Evolutionary conservation across 805 yeast species (phyloP).

Genomic region (Candida khao-thaluensis): DNA sequence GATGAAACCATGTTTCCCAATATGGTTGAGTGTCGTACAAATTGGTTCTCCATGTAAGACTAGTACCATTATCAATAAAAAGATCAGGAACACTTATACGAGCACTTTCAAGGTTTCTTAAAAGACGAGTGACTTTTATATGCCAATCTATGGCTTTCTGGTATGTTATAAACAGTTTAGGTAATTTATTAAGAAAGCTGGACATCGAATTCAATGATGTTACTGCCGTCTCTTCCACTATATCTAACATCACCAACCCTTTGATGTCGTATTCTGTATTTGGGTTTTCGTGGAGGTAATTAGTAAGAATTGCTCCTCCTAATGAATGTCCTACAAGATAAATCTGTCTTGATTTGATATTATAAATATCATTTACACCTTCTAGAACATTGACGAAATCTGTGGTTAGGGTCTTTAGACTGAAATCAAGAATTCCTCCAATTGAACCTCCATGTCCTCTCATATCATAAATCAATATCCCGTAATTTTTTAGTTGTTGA

Average conservation of each 20-base stretch:
- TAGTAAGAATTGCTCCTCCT: slow-evolving; percentile 83
- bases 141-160: slow-evolving; percentile 82
- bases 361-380: slow-evolving; percentile 26
- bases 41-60: slow-evolving; percentile 61
- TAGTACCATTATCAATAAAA: slow-evolving; percentile 28
- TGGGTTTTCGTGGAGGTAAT: slow-evolving; percentile 33
- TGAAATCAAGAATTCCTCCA: slow-evolving; percentile 24
- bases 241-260: slow-evolving; percentile 82
- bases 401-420: slow-evolving; percentile 49
- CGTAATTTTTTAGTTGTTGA: slow-evolving; percentile 53
- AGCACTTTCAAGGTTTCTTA: slow-evolving; percentile 64
- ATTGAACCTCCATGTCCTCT: slow-evolving; percentile 74
- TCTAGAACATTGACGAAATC: slow-evolving; percentile 58
- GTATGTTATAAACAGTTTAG: slow-evolving; percentile 52
- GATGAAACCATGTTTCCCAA: slow-evolving; percentile 85
- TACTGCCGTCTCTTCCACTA: slow-evolving; percentile 90
- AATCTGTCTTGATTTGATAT: slow-evolving; percentile 27
- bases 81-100: slow-evolving; percentile 74
- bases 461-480: slow-evolving; percentile 70
- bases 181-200: slow-evolving; percentile 62
- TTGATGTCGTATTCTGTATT: slow-evolving; percentile 33
- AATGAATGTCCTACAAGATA: slow-evolving; percentile 85
- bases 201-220: slow-evolving; percentile 68
- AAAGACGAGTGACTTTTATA: slow-evolving; percentile 46
- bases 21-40: slow-evolving; percentile 57